Evolutionary conservation across 179 eudicot species (phyloP), one percentile per base, ranked within the genome.

Genomic region (Drosera spatulata): DNA sequence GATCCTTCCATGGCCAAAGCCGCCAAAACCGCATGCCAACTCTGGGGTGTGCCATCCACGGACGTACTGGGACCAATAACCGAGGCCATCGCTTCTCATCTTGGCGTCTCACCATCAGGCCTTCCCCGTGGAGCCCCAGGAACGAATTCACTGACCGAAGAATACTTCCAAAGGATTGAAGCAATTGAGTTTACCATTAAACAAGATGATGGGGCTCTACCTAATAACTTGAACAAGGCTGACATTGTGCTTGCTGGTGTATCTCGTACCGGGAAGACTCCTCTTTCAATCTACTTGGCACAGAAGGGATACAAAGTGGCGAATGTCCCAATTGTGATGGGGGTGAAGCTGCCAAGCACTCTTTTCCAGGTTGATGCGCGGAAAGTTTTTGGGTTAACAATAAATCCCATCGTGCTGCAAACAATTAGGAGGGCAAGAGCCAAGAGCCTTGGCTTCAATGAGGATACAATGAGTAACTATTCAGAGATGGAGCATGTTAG

Each of bases 231-330:
- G 60, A 77, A 69, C 37, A 82, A 84, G 63, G 89, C 98, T 6
- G 93, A 91, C 65, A 73, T 91, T 33, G 74, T 91, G 15, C 95
- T 91, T n/a, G 68, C 84, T 49, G 98, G 98, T 50, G 98, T 91
- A 15, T 91, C 98, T 13, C 85, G 98, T 15, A 84, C 96, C 1
- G 98, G 98, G 57, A 91, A 91, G 66, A 91, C 98, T 39, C 98
- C 98, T 0, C 55, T 91, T 61, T 91, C 98, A 2, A 91, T 87
- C 42, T 91, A 91, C 76, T 61, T 91, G 53, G 89, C 96, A 2
- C 98, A 91, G 52, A 88, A 88, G 61, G 98, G 96, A 14, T 88
- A 86, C 62, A 91, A 86, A 75, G 98, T 91, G 54, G 95, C 98
- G 11, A 91, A 91, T 69, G 78, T 91, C 45, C 98, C 98, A 1